phyloP scores from a whole-genome alignment of 1,284 basidiomycete genomes.

The Chalciporus sp. region DNA sequence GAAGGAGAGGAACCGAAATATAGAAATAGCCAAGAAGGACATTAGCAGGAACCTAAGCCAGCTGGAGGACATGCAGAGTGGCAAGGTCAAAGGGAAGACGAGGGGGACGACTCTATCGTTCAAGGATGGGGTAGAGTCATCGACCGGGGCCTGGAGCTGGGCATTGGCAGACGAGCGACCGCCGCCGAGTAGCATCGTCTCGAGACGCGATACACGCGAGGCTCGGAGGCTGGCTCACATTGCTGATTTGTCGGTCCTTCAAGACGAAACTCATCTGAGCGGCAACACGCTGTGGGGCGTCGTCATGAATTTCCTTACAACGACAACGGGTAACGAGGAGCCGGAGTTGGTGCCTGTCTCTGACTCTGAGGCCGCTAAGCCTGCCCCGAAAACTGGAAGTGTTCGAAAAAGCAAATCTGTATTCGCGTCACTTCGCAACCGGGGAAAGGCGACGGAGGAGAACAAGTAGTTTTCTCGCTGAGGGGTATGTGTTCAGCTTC shows the following conservation, averaged over 20 bases:
- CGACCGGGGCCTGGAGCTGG: slow-evolving; percentile 64
- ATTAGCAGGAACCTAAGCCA: slow-evolving; percentile 49
- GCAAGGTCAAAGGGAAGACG: slow-evolving; percentile 28
- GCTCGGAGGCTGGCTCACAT: slow-evolving; percentile 68
- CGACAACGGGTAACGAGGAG: slow-evolving; percentile 35
- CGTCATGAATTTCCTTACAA: slow-evolving; percentile 61
- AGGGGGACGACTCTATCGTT: slow-evolving; percentile 41
- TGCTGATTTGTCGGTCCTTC: slow-evolving; percentile 65
- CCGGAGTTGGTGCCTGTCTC: slow-evolving; percentile 2
- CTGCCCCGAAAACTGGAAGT: background rate
- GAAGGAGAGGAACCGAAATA: slow-evolving; percentile 58
- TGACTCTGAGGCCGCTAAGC: slow-evolving; percentile 16
- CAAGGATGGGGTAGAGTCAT: slow-evolving; percentile 50
- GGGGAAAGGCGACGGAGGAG: slow-evolving; percentile 14
- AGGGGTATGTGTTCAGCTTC: slow-evolving; percentile 1
- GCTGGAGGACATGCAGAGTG: slow-evolving; percentile 39
- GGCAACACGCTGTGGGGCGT: slow-evolving; percentile 73
- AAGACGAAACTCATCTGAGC: slow-evolving; percentile 56
- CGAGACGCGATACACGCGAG: slow-evolving; percentile 75
- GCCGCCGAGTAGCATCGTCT: slow-evolving; percentile 81
- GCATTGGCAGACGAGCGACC: slow-evolving; percentile 79
- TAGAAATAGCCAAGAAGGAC: slow-evolving; percentile 63
- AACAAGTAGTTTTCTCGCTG: background rate
- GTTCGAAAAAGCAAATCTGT: slow-evolving; percentile 31
- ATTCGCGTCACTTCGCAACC: slow-evolving; percentile 25